Base-by-base conservation (phyloP, 1,284 basidiomycete species). In the Lignosus rhinocerotis region DNA sequence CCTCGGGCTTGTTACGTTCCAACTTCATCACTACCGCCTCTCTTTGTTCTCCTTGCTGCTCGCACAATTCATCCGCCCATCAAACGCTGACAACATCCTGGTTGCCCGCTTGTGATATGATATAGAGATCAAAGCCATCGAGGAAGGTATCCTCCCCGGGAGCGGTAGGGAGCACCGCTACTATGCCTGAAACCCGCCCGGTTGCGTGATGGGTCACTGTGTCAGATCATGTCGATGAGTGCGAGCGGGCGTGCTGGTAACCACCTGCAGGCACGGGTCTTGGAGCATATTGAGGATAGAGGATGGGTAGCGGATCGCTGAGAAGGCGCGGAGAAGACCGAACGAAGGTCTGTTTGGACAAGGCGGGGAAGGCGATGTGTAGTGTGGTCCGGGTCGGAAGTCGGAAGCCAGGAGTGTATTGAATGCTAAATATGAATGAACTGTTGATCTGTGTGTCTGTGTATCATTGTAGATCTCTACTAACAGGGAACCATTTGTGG, bases 111-210 rank as follows among this genome's bases (percentile, higher is more conserved):
- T 4, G 14, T 38, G 11, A 9, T 12, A 12, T 17, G n/a, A 12
- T 25, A 21, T 32, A 53, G 44, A 53, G 34, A 53, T 45, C 42
- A 53, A 51, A 39, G 50, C 50, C 16, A 33, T 51, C 38, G 50
- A 51, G 39, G 50, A 51, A n/a, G 50, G 50, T 3, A 42, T 51
- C n/a, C n/a, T 51, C 16, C 21, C 38, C 12, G 38, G 36, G 21
- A 50, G 48, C 36, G 48, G 48, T 5, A 17, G 32, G 19, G 48
- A 50, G 21, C 17, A 39, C 36, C 48, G 48, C 12, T 50, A 50
- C 36, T 50, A 50, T 12, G 34, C 36, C 4, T 50, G 47, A 48
- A 19, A 38, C 36, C 11, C 36, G 36, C 36, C 36, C 2, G 16
- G 36, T 6, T 10, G 25, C 25, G 25, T 25, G 25, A 25, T 25